A percentile compares a stretch with the other conserved stretches of the same genome.
These are phyloP conservation scores for Paulownia fortunei DNA, from an alignment of 257 asterid genomes.

Conservation along the genomic window DNA sequence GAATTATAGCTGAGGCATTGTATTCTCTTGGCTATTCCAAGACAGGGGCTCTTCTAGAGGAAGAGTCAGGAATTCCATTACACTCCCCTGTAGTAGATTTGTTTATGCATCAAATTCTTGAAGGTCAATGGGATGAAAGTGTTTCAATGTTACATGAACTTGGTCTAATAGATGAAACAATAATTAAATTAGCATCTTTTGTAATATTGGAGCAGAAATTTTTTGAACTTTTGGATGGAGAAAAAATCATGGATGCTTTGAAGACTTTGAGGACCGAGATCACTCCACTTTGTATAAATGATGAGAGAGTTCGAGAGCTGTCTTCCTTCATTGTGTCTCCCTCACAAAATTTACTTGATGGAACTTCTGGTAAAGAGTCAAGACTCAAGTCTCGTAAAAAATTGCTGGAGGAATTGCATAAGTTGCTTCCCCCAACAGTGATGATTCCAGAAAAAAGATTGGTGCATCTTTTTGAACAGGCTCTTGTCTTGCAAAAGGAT, in stretches of 20 bases:
- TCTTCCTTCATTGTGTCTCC: slow-evolving; percentile 64
- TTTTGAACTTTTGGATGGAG: slow-evolving; percentile 66
- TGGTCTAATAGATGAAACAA: slow-evolving; percentile 58
- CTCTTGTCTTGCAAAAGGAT: slow-evolving; percentile 74
- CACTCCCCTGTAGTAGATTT: slow-evolving; percentile 62
- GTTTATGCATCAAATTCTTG: slow-evolving; percentile 74
- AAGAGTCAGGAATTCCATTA: slow-evolving; percentile 75
- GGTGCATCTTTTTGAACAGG: slow-evolving; percentile 85
- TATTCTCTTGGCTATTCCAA: slow-evolving; percentile 81
- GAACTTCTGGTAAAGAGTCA: slow-evolving; percentile 42
- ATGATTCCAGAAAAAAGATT: slow-evolving; percentile 75
- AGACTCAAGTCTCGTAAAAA: slow-evolving; percentile 54
- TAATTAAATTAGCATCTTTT: slow-evolving; percentile 65
- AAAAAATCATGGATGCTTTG: slow-evolving; percentile 73
- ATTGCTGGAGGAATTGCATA: slow-evolving; percentile 71
- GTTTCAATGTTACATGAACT: slow-evolving; percentile 57
- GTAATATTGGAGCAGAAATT: slow-evolving; percentile 82
- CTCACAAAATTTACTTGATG: slow-evolving; percentile 39
- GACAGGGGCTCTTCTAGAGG: slow-evolving; percentile 69
- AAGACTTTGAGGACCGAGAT: slow-evolving; percentile 79
- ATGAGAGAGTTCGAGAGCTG: slow-evolving; percentile 64
- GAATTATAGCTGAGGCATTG: slow-evolving; percentile 78
- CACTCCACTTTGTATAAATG: slow-evolving; percentile 59
- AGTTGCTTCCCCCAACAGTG: slow-evolving; percentile 74
- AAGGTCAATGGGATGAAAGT: slow-evolving; percentile 89